Evolutionary conservation across 257 asterid genomes (phyloP).

Genomic region (Rubia yunnanensis): DNA sequence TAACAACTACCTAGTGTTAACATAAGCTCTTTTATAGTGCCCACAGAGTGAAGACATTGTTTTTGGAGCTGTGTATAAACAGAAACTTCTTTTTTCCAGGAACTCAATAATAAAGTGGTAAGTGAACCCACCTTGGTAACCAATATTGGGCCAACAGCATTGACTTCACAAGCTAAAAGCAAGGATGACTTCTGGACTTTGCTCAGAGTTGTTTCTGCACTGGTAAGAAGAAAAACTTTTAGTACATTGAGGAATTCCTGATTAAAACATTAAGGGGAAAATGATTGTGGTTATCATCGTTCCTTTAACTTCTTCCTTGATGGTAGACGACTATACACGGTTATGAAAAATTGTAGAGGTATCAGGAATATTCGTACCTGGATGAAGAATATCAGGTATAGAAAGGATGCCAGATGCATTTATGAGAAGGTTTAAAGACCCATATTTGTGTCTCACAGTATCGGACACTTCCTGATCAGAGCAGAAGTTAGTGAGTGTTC

Average conservation of each 20-base stretch:
- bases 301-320: background rate
- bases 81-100: too few relatives aligned
- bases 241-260: slow-evolving; percentile 13
- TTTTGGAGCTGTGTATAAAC: background rate
- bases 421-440: slow-evolving; percentile 67
- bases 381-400: slow-evolving; percentile 62
- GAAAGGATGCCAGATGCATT: slow-evolving; percentile 87
- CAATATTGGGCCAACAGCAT: slow-evolving; percentile 82
- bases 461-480: slow-evolving; percentile 58
- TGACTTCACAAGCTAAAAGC: slow-evolving; percentile 76
- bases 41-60: background rate
- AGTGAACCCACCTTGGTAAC: slow-evolving; percentile 47
- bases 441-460: slow-evolving; percentile 61
- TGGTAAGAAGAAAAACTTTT: slow-evolving; percentile 24
- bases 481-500: background rate
- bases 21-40: background rate
- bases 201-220: slow-evolving; percentile 91
- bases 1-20: background rate
- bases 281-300: background rate
- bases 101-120: background rate
- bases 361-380: slow-evolving; percentile 42
- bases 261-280: slow-evolving; percentile 3
- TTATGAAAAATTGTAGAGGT: background rate
- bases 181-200: slow-evolving; percentile 68
- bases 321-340: background rate